Conservation (phyloP, 345 rosid species). For the Euclidium syriacum region DNA sequence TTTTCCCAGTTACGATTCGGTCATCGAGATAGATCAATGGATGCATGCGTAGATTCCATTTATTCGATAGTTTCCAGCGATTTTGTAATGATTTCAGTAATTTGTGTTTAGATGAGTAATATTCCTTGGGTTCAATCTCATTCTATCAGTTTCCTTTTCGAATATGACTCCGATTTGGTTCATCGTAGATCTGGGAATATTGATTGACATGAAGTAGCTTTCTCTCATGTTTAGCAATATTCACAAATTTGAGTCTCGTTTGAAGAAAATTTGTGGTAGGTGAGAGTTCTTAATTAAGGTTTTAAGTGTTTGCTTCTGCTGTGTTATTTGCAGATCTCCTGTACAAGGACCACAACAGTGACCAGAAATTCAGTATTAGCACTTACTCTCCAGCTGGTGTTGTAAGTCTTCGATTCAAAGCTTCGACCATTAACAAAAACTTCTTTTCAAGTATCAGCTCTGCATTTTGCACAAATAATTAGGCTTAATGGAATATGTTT, state of each 20-base stretch:
- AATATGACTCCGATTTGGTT: not conserved
- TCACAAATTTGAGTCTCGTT: not conserved
- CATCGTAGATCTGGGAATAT: not conserved
- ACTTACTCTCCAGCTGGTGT: slow-evolving; percentile 70
- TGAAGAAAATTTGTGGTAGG: not conserved
- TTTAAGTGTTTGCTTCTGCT: slow-evolving; percentile 4
- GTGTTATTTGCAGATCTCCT: slow-evolving; percentile 59
- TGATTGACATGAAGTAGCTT: not conserved
- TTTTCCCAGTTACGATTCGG: not conserved
- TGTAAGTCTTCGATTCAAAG: slow-evolving; percentile 40
- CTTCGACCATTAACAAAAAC: not conserved
- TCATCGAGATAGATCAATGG: not conserved
- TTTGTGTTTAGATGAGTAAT: not conserved
- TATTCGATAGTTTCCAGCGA: not conserved
- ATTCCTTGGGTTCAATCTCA: not conserved
- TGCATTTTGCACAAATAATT: not conserved
- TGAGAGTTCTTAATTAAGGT: not conserved
- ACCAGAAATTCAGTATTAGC: slow-evolving; percentile 86
- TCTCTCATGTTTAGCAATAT: not conserved
- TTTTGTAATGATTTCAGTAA: not conserved
- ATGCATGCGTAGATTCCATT: not conserved
- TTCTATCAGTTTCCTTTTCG: not conserved
- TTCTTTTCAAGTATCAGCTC: not conserved
- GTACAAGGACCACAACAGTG: slow-evolving; percentile 79
- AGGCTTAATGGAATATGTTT: not conserved